Conservation (phyloP, 164 flowering plant genomes). For the Nymphaea colorata region DNA sequence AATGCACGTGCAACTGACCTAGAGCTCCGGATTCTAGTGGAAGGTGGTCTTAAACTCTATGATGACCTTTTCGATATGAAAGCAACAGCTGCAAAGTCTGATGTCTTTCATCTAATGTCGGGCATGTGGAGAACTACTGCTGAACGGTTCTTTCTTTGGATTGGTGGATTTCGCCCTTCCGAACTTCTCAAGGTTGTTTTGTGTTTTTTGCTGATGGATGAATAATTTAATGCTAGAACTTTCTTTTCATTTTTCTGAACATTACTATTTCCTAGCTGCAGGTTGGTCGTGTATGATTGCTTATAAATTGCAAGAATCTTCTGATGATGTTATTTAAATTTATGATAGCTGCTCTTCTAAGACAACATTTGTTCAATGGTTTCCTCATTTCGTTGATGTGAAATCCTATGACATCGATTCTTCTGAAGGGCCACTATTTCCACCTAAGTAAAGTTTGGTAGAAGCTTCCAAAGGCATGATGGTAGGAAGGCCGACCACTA, state of each 20-base stretch:
- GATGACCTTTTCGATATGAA: slow-evolving; percentile 70
- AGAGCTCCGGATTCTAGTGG: slow-evolving; percentile 42
- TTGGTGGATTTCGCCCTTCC: slow-evolving; percentile 96
- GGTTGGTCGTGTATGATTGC: too few relatives aligned
- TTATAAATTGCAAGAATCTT: too few relatives aligned
- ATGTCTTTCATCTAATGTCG: slow-evolving; percentile 76
- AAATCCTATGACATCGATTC: too few relatives aligned
- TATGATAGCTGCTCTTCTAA: too few relatives aligned
- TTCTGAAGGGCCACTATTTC: too few relatives aligned
- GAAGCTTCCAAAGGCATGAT: not conserved
- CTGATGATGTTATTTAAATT: too few relatives aligned
- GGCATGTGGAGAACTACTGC: slow-evolving; percentile 88
- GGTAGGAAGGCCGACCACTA: not conserved
- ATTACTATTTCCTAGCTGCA: too few relatives aligned
- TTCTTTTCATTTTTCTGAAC: too few relatives aligned
- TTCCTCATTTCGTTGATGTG: too few relatives aligned
- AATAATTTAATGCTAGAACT: too few relatives aligned
- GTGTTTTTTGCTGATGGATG: not conserved
- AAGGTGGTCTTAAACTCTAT: slow-evolving; percentile 58
- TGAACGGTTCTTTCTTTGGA: slow-evolving; percentile 85
- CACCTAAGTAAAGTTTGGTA: not conserved
- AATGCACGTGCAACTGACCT: slow-evolving; percentile 33
- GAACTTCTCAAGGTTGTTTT: slow-evolving; percentile 72
- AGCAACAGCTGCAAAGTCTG: slow-evolving; percentile 64
- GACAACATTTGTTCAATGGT: too few relatives aligned